Evolutionary conservation across 2,329 filamentous ascomycete species (phyloP), one percentile per base, ranked within the genome.

Genomic region (Cercospora nicotianae): DNA sequence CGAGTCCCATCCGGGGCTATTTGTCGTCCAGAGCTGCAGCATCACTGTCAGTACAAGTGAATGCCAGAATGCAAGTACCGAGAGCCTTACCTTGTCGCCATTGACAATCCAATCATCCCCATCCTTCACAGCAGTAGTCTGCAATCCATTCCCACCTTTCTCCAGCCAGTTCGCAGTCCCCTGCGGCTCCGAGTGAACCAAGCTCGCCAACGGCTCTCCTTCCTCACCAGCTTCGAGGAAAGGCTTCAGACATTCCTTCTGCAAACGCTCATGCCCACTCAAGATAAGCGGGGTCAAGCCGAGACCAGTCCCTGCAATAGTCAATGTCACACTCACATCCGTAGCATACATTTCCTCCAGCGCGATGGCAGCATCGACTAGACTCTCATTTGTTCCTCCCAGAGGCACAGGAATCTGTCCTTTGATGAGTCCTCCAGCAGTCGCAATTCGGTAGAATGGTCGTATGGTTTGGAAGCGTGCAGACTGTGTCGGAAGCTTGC

Each of bases 111-210:
- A 87, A 53, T 83, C 79, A 39, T 85, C 80, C 0, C 82, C 84
- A n/a, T 85, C 82, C 9, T 74, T 73, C 20, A 76, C 76, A 0
- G 85, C 85, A 1, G 82, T 84, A 3, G 84, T 87, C 57, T 80
- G 76, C 42, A 87, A 75, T 0, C 86, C 85, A 3, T 76, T 76
- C 0, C 79, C 83, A 1, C 84, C 85, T 55, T 80, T 80, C 72
- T 86, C 83, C 10, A 86, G 74, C 72, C 79, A 85, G 72, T 87
- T 87, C 5, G 85, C 83, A 12, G 82, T 82, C 0, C 85, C 85
- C 1, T 77, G 79, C 0, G 85, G 85, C 73, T 87, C 85, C 30
- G 82, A 84, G 72, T 83, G 83, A 3, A 85, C 83, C 12, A 87
- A 77, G 67, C 81, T 83, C 0, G 85, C 85, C 58, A 87, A 69